These are phyloP conservation scores for Fraxinus baroniana DNA, from an alignment of 305 asterid species.

Conservation along the genomic window DNA sequence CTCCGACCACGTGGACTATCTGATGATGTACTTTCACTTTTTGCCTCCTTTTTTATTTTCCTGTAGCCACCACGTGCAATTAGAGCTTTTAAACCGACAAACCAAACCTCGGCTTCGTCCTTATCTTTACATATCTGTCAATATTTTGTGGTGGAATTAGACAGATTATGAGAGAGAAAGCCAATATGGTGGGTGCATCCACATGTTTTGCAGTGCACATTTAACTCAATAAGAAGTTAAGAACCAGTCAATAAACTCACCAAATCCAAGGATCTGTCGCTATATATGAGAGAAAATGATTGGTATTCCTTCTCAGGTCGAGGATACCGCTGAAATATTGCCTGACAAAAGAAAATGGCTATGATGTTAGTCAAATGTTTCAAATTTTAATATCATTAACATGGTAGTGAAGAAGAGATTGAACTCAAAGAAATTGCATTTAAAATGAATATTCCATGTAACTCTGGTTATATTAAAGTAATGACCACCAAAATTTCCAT, in stretches of 20 bases:
- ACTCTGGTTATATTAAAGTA: background rate
- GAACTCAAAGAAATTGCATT: conserved; percentile 1
- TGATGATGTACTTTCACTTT: conserved; percentile 38
- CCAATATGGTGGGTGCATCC: background rate
- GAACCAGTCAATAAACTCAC: conserved; percentile 42
- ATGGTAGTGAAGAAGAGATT: background rate
- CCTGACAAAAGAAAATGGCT: conserved; percentile 36
- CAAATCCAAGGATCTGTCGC: conserved; percentile 73
- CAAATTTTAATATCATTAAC: background rate
- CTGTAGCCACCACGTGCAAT: conserved; percentile 51
- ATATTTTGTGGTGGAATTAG: conserved; percentile 17
- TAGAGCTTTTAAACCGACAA: conserved; percentile 74
- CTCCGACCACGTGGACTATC: conserved; percentile 53
- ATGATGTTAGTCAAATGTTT: conserved; percentile 24
- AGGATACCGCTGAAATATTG: conserved; percentile 71
- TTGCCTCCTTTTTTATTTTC: conserved; percentile 48
- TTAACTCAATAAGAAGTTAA: conserved; percentile 9
- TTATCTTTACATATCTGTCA: conserved; percentile 91
- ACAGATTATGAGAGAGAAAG: background rate
- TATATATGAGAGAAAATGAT: conserved; percentile 71
- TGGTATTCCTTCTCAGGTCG: conserved; percentile 88
- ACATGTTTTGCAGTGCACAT: conserved; percentile 15
- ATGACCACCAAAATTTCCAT: background rate
- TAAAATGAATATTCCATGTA: background rate
- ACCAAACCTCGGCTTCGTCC: conserved; percentile 98